Conservation (phyloP, 139 green algal genomes). For the Coelastrella sp. region DNA sequence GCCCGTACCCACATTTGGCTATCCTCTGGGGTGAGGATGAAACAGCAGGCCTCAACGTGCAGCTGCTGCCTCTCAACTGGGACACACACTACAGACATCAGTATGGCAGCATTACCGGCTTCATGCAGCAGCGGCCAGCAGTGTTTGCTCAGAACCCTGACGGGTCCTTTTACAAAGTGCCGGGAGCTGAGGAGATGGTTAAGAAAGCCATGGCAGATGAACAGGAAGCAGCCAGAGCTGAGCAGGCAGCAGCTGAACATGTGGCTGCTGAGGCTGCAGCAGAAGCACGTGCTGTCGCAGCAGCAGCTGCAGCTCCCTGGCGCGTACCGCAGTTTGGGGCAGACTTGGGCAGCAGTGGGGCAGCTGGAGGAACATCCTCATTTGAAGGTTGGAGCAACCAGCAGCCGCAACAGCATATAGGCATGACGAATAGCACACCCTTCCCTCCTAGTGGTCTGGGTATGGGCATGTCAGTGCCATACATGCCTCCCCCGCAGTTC, state of each 20-base stretch:
- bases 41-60: not conserved
- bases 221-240: not conserved
- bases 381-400: not conserved
- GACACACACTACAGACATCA: not conserved
- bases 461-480: not conserved
- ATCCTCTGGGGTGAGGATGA: not conserved
- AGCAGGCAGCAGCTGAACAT: conserved; percentile 8
- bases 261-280: not conserved
- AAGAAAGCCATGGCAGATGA: not conserved
- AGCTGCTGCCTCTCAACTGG: conserved; percentile 31
- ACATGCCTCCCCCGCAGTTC: not conserved
- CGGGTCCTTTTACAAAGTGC: conserved; percentile 26
- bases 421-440: not conserved
- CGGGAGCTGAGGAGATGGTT: conserved; percentile 25
- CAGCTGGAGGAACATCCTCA: not conserved
- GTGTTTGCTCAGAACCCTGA: not conserved
- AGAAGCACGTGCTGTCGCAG: not conserved
- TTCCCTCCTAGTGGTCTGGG: not conserved
- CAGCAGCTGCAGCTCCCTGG: not conserved
- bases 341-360: not conserved
- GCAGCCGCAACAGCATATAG: not conserved
- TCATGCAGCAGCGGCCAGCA: conserved; percentile 26
- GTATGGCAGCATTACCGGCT: not conserved
- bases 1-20: not conserved
- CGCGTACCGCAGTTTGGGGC: not conserved